These are phyloP conservation scores for Withania somnifera DNA, from an alignment of 305 asterid species.

Conservation along the genomic window DNA sequence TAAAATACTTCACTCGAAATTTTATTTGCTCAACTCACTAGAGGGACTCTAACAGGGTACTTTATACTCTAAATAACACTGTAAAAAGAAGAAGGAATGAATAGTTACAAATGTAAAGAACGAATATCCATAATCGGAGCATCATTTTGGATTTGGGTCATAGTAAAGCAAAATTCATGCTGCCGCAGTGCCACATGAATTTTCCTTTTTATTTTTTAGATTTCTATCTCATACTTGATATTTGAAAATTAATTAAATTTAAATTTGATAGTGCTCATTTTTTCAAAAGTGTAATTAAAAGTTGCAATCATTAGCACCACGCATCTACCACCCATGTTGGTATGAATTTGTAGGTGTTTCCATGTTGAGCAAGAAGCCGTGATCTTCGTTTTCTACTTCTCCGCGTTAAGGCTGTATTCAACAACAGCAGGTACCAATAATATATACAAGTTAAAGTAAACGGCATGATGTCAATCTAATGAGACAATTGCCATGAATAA, in stretches of 20 bases:
- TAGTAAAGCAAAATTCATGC: neutral
- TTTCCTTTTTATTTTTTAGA: neutral
- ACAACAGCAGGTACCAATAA: neutral
- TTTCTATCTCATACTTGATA: neutral
- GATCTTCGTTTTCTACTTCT: neutral
- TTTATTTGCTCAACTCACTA: too few species aligned
- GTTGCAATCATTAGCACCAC: too few species aligned
- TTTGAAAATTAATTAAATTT: too few species aligned
- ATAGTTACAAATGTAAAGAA: too few species aligned
- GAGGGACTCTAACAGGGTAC: too few species aligned
- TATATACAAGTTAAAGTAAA: neutral
- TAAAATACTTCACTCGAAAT: too few species aligned
- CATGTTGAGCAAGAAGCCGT: neutral
- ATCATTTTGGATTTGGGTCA: neutral
- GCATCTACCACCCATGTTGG: too few species aligned
- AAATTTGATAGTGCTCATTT: too few species aligned
- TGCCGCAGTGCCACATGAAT: fast-evolving
- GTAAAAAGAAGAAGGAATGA: too few species aligned
- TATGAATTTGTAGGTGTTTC: neutral
- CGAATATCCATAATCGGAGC: neutral
- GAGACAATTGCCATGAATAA: neutral
- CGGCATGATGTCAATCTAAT: neutral
- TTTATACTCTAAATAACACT: too few species aligned
- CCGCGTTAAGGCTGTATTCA: neutral
- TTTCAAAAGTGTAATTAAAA: too few species aligned